Evolutionary conservation across 768 basidiomycete species (phyloP), one percentile per base, ranked within the genome.

Genomic region (Leccinum incarnatum): DNA sequence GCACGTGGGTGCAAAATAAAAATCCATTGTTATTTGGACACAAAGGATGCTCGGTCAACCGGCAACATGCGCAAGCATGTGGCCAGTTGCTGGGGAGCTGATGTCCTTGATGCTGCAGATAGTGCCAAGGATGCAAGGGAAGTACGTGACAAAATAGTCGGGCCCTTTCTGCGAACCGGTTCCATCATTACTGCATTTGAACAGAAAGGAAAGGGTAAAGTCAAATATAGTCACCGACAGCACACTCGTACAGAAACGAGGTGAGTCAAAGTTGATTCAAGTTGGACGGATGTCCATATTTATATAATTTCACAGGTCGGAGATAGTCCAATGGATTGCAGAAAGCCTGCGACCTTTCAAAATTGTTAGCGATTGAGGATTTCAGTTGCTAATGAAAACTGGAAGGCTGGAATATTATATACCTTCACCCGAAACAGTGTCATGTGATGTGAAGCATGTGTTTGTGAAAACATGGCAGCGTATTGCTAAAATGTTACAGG

Each of bases 331-430:
- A 1, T 57, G 56, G 56, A 3, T 57, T 6, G 6, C 21, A 1
- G 56, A 57, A 6, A 45, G 5, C 11, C 17, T 25, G 30, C 1
- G 23, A 1, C 51, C 51, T 5, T 57, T 57, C 45, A 32, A 12
- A 3, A 57, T 57, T 8, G 17, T 57, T 9, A 10, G 8, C 0
- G 30, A 57, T 27, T 6, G 5, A 15, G 51, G 51, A 34, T 46
- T 57, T 52, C 11, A 12, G 25, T 17, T 4, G 2, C 14, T 57
- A 0, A 52, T 57, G 50, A 57, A 57, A 12, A 57, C 21, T 1
- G 17, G 56, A 1, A 30, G 50, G 19, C 56, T 40, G 32, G 50
- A 57, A 40, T 57, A 57, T 15, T 45, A 57, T 49, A 21, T 56
- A 51, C 49, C 55, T 5, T 57, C 17, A 1, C 30, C 27, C 2